Base-by-base conservation (phyloP, 768 basidiomycete genomes). In the Paxillus rubicundulus region DNA sequence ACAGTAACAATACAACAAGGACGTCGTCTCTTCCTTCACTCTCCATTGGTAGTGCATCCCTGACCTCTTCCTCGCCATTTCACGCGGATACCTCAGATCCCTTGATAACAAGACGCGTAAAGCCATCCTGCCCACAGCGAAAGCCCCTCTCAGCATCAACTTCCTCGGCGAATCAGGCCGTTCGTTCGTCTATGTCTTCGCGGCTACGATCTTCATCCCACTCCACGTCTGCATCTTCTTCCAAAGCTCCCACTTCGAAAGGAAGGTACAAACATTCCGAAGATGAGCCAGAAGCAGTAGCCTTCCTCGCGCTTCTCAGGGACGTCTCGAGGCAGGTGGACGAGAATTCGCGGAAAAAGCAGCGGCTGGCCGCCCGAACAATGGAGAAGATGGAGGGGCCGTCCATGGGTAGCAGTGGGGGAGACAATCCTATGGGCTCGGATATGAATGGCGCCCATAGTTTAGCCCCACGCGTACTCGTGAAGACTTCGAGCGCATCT, bases 331-430 rank as follows among this genome's bases (percentile, higher is more conserved):
- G 38, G 21, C 49, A 60, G n/a, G 17, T 66, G 16, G 67, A 68
- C 24, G 53, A 54, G 32, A 66, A 70, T 41, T 53, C 67, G 10
- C 46, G 46, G 39, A 64, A 58, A 52, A 68, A 68, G 50, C 61
- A 70, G 42, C 54, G 49, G 13, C 18, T 46, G 17, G 55, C 28
- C n/a, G 57, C 40, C 8, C 53, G 60, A 6, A 46, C 32, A 37
- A 55, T 47, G 39, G 59, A 55, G 24, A 60, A 49, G 32, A 47
- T 53, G 6, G 46, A 49, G 39, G 56, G 47, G 12, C 45, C 33
- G 4, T 53, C 55, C 21, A 28, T 36, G 5, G 38, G 40, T 21
- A 38, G 28, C 41, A 27, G 10, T 28, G 32, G 16, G 30, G 46
- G 17, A 1, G 33, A 39, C 33, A 27, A 41, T 37, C 45, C 20